A percentile compares a stretch with the other conserved stretches of the same genome.
Conservation (phyloP, 2,329 filamentous ascomycete genomes). For the Alternaria novae-zelandiae region DNA sequence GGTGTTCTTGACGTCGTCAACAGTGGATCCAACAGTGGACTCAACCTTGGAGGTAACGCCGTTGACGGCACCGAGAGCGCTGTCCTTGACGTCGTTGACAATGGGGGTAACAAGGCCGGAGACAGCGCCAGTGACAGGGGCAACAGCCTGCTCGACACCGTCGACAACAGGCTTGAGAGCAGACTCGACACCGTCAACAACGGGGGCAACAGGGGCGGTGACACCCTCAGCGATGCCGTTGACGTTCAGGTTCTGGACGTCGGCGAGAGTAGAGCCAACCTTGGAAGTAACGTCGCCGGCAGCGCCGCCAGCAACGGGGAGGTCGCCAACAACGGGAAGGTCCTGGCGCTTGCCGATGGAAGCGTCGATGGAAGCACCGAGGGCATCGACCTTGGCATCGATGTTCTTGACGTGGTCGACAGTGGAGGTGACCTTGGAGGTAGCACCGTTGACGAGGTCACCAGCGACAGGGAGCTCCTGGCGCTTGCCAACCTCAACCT, state of each 20-base stretch:
- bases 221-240: background rate
- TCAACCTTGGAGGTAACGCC: background rate
- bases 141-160: background rate
- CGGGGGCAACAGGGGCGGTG: background rate
- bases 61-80: background rate
- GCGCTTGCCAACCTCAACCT: background rate
- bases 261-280: background rate
- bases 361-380: background rate
- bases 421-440: background rate
- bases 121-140: background rate
- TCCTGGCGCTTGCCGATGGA: background rate
- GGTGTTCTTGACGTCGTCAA: background rate
- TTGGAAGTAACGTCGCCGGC: background rate
- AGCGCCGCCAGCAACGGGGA: background rate
- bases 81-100: background rate
- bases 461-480: background rate
- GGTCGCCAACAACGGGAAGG: background rate
- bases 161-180: background rate
- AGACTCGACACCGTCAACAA: background rate
- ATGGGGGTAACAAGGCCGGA: background rate
- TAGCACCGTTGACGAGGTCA: background rate
- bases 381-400: background rate
- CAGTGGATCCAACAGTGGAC: background rate
- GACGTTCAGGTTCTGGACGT: background rate
- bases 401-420: background rate